A percentile compares a stretch with the other conserved stretches of the same genome.
These are phyloP conservation scores for Stephanocyclus meneghinianus DNA, from an alignment of 352 stramenopile species.

Conservation along the genomic window DNA sequence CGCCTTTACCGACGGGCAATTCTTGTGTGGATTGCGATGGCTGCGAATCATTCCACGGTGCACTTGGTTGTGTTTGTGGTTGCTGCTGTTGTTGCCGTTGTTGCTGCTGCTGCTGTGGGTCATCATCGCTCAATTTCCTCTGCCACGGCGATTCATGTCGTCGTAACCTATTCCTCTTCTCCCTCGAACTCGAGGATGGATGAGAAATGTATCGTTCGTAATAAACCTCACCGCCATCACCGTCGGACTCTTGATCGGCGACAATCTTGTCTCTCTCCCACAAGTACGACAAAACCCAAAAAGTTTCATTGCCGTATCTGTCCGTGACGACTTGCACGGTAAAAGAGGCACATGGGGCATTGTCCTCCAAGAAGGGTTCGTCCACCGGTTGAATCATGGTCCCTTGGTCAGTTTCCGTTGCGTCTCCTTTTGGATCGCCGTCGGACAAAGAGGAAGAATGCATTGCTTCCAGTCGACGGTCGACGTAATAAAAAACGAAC, in stretches of 20 bases:
- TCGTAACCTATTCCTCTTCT: constrained; percentile 8
- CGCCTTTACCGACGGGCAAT: not conserved
- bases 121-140: not conserved
- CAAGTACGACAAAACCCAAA: constrained; percentile 11
- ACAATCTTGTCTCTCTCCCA: not conserved
- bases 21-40: not conserved
- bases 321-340: constrained; percentile 1
- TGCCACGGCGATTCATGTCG: not conserved
- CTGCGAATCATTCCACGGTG: not conserved
- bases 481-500: not conserved
- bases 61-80: not conserved
- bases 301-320: constrained; percentile 18
- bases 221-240: not conserved
- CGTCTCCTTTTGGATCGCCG: not conserved
- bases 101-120: not conserved
- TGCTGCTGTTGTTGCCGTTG: not conserved
- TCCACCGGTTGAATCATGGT: not conserved
- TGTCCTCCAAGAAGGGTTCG: not conserved
- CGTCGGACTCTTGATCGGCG: not conserved
- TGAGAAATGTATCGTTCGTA: not conserved
- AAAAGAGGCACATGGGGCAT: not conserved
- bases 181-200: not conserved
- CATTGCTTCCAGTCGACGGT: not conserved
- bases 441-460: too few relatives aligned
- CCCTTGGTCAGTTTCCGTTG: not conserved